Evolutionary conservation across 495 filamentous ascomycete genomes (phyloP).

Genomic region (Chaetomium fimeti): DNA sequence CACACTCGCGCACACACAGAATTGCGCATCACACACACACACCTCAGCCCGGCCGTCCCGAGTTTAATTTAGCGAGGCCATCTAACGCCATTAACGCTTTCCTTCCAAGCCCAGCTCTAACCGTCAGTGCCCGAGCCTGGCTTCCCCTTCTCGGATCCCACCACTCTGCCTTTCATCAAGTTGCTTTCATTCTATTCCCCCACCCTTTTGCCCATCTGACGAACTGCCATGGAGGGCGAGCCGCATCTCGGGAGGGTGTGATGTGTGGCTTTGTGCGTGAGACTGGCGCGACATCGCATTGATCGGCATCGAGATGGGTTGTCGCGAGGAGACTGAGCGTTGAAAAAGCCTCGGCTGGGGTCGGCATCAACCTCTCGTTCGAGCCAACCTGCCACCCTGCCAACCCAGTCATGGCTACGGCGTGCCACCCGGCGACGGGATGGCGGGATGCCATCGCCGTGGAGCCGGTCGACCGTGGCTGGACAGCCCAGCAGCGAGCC

Average conservation of each 20-base stretch:
- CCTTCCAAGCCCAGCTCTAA: constrained; percentile 33
- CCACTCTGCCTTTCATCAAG: constrained; percentile 1
- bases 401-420: neutral
- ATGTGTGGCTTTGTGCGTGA: constrained; percentile 2
- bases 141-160: constrained; percentile 12
- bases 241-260: constrained; percentile 10
- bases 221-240: constrained; percentile 8
- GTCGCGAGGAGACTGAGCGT: constrained; percentile 25
- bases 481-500: constrained; percentile 1
- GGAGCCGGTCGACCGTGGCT: constrained; percentile 17
- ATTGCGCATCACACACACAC: constrained; percentile 7
- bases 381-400: too few relatives aligned
- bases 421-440: constrained; percentile 21
- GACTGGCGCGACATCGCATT: constrained; percentile 23
- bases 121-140: constrained; percentile 26
- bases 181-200: constrained; percentile 9
- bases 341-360: constrained; percentile 13
- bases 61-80: constrained; percentile 33
- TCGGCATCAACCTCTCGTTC: constrained; percentile 28
- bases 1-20: too few relatives aligned
- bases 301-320: constrained; percentile 22
- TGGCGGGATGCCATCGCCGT: constrained; percentile 21
- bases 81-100: constrained; percentile 28
- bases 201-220: constrained; percentile 13
- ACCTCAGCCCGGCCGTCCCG: constrained; percentile 35